Evolutionary conservation across 225 moss, liverwort and hornwort genomes (phyloP), one percentile per base, ranked within the genome.

Genomic region (Neckera pumila): DNA sequence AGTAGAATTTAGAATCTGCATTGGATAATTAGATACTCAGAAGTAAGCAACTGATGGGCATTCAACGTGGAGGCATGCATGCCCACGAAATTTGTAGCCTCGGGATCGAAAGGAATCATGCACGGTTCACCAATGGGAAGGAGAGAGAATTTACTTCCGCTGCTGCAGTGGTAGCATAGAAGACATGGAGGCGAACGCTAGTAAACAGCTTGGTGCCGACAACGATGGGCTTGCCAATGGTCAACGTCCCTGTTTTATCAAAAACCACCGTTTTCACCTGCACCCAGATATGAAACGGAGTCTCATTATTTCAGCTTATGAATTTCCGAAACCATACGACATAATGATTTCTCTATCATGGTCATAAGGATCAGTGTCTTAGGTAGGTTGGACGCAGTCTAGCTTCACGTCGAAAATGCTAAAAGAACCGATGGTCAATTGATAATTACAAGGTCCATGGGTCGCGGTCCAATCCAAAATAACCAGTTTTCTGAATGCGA

Each of bases 201-300:
- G 96, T 96, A 84, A 96, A 96, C 20, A 99, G 94, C 91, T 99
- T 99, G 76, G 97, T 97, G 80, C 91, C 93, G 22, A 99, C 99
- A 47, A 99, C 99, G 59, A 97, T 51, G 12, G 99, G 99, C 91
- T 95, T 99, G 88, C 99, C 99, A 27, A 91, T 91, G 7, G 99
- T 99, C 80, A 99, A 85, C 74, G 97, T 99, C 75, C 99, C 99
- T 70, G 99, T 99, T 86, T 99, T 99, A 86, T 99, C 98, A 76
- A 99, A 99, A 71, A 99, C 91, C 26, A 99, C 92, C 45, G 94
- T 97, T 85, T 93, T 94, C 57, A 99, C 95, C 98, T 97, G 87
- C 89, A 93, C 28, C 47, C 66, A 85, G 30, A 78, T 1, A 62
- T 49, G 16, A 79, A 53, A 70, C 23, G 31, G 45, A 81, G 8